These are phyloP conservation scores for Dendrothele bispora DNA, from an alignment of 768 basidiomycete genomes.

Conservation along the genomic window DNA sequence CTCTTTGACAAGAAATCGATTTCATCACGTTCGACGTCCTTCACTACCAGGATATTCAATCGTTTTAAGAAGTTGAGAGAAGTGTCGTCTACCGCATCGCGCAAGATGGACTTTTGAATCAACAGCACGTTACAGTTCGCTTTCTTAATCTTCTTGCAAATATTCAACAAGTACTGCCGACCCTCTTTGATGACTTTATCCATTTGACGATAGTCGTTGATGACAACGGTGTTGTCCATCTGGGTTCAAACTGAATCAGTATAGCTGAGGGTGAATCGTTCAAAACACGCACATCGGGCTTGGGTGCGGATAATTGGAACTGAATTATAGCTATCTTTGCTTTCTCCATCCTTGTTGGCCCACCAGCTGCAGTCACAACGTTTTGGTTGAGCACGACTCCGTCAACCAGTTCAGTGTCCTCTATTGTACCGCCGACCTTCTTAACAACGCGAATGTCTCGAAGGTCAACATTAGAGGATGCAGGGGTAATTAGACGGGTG, in stretches of 20 bases:
- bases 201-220: slow-evolving; percentile 99
- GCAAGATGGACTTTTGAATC: slow-evolving; percentile 98
- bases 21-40: slow-evolving; percentile 98
- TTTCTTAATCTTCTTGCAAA: slow-evolving; percentile 99
- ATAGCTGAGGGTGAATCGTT: background rate
- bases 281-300: slow-evolving; percentile 81
- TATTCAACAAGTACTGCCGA: slow-evolving; percentile 93
- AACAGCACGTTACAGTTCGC: slow-evolving; percentile 99
- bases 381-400: slow-evolving; percentile 98
- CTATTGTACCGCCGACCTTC: slow-evolving; percentile 98
- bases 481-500: slow-evolving; percentile 82
- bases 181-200: slow-evolving; percentile 99
- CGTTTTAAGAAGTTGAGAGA: slow-evolving; percentile 97
- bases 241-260: slow-evolving; percentile 27
- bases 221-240: slow-evolving; percentile 99
- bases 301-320: slow-evolving; percentile 96
- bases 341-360: slow-evolving; percentile 94
- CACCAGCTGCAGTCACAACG: slow-evolving; percentile 86
- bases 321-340: slow-evolving; percentile 98
- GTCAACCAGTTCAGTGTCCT: slow-evolving; percentile 96
- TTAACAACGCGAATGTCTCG: slow-evolving; percentile 96
- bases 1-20: slow-evolving; percentile 97
- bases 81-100: slow-evolving; percentile 98
- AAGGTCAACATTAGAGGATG: slow-evolving; percentile 94
- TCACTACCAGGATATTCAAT: slow-evolving; percentile 93